phyloP scores from a whole-genome alignment of 2,329 filamentous ascomycete species.

The Rhynchosporium graminicola region DNA sequence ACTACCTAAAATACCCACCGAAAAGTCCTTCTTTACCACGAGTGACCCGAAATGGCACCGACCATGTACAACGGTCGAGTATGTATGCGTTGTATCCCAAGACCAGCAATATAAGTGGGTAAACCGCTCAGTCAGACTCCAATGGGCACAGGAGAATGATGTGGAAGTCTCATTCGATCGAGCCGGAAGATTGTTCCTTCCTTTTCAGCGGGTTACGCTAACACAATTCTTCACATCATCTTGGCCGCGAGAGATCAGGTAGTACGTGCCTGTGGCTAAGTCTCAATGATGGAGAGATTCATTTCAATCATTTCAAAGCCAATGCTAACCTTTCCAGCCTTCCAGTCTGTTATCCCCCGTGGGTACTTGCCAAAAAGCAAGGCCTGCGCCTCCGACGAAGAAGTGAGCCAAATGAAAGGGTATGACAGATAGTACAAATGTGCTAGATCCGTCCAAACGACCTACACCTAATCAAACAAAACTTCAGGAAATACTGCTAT shows the following conservation, averaged over 20 bases:
- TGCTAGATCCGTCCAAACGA: not conserved
- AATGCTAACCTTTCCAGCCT: slow-evolving; percentile 6
- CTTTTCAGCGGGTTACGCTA: not conserved
- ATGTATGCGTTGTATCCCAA: too few species aligned
- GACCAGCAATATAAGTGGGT: too few species aligned
- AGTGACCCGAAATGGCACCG: too few species aligned
- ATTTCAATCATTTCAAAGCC: not conserved
- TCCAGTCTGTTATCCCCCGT: not conserved
- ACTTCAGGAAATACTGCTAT: not conserved
- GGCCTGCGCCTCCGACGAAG: not conserved
- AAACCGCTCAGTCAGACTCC: not conserved
- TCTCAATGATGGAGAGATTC: too few species aligned
- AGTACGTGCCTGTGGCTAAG: not conserved
- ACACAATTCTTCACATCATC: not conserved
- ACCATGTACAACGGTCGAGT: too few species aligned
- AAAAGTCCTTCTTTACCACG: too few species aligned
- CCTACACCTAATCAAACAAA: not conserved
- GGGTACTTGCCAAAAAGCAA: not conserved
- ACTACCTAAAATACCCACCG: too few species aligned
- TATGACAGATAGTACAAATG: not conserved
- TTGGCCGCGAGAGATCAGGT: not conserved
- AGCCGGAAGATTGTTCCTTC: not conserved
- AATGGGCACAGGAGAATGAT: slow-evolving; percentile 1
- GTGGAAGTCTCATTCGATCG: not conserved
- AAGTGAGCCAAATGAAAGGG: not conserved